phyloP scores from a whole-genome alignment of 306 rosid species.

The Cucumis hystrix region DNA sequence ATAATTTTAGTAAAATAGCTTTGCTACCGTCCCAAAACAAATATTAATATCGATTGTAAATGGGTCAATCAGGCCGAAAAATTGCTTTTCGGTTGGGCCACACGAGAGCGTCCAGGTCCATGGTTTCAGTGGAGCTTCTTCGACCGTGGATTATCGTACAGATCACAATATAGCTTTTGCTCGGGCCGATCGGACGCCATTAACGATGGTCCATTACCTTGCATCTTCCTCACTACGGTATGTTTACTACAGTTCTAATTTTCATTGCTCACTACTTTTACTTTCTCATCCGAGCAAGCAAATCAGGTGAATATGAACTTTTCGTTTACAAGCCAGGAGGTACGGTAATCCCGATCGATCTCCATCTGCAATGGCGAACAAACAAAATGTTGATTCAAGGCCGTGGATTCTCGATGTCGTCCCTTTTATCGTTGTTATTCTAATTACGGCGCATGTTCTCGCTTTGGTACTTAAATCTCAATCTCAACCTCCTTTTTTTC shows the following conservation, averaged over 20 bases:
- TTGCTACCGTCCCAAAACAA: too few species aligned
- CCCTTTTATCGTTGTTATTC: constrained; percentile 41
- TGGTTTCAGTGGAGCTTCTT: background rate
- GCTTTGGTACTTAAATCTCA: constrained; percentile 48
- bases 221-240: background rate
- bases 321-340: background rate
- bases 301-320: background rate
- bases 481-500: background rate
- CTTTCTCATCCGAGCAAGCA: background rate
- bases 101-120: background rate
- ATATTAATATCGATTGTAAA: background rate
- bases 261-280: background rate
- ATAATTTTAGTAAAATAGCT: too few species aligned
- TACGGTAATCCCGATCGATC: background rate
- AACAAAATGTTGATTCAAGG: constrained; percentile 27
- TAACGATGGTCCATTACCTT: background rate
- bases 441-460: constrained; percentile 71
- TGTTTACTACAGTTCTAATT: background rate
- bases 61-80: background rate
- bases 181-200: background rate
- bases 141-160: background rate
- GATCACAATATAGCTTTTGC: background rate
- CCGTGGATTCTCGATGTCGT: constrained; percentile 59
- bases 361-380: constrained; percentile 32
- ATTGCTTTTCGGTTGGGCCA: background rate